These are phyloP conservation scores for Psilocybe cyanescens DNA, from an alignment of 768 basidiomycete genomes.

Conservation along the genomic window DNA sequence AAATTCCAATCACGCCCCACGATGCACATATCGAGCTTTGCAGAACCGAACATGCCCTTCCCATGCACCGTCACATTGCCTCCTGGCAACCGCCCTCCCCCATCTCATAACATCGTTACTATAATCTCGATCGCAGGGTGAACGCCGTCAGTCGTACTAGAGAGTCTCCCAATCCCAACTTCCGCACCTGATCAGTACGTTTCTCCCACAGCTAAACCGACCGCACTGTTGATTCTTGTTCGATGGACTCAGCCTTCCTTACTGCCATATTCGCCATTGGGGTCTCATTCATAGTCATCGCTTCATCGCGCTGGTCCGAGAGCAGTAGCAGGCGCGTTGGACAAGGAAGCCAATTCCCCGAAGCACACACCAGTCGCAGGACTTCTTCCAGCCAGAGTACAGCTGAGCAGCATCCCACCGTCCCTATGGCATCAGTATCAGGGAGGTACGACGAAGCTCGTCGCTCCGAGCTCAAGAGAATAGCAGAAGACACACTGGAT, in stretches of 20 bases:
- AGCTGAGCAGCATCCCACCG: background rate
- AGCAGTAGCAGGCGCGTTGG: background rate
- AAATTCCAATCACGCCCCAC: background rate
- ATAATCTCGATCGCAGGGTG: background rate
- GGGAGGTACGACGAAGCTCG: conserved; percentile 26
- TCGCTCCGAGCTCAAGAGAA: conserved; percentile 35
- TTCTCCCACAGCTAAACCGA: background rate
- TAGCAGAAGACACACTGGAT: conserved; percentile 55
- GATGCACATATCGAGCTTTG: background rate
- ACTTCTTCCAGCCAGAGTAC: background rate
- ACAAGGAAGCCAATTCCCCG: background rate
- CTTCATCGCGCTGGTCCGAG: background rate
- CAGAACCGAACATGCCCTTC: background rate
- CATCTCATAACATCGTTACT: background rate
- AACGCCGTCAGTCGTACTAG: background rate
- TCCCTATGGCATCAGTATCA: conserved; percentile 1
- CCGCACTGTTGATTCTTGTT: background rate
- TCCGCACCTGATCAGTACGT: background rate
- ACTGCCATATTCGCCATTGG: background rate
- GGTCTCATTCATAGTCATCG: background rate
- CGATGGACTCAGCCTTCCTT: conserved; percentile 8
- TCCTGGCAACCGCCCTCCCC: background rate
- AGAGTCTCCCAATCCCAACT: background rate
- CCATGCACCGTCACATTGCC: background rate
- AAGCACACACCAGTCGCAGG: background rate